Conservation (phyloP, 192 early-diverging fungal genomes). For the Backusella morwellensis region DNA sequence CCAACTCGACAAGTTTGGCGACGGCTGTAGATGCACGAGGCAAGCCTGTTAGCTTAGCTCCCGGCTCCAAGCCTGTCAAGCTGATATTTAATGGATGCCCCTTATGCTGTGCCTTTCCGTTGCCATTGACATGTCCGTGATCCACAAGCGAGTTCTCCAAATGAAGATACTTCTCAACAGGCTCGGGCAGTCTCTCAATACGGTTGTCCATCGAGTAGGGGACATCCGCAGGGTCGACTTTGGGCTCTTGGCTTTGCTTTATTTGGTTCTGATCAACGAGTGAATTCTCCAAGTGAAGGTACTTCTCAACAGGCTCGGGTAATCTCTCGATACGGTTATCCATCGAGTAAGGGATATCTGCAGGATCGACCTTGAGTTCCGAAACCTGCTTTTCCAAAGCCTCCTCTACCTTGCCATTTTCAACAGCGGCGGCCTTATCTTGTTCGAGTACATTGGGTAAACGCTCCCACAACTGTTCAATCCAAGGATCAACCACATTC, state of each 20-base stretch:
- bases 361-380: slow-evolving; percentile 12
- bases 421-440: not conserved
- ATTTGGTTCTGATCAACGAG: not conserved
- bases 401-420: not conserved
- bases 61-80: slow-evolving; percentile 43
- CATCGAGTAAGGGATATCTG: slow-evolving; percentile 7
- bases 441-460: slow-evolving; percentile 49
- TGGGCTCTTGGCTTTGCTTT: not conserved
- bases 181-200: slow-evolving; percentile 6
- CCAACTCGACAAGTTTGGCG: slow-evolving; percentile 38
- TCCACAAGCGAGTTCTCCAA: slow-evolving; percentile 15
- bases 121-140: not conserved
- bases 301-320: slow-evolving; percentile 21
- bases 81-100: slow-evolving; percentile 43
- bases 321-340: not conserved
- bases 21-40: slow-evolving; percentile 50
- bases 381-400: slow-evolving; percentile 11
- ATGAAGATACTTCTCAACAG: slow-evolving; percentile 14
- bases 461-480: slow-evolving; percentile 75
- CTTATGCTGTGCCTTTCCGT: not conserved
- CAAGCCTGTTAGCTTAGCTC: slow-evolving; percentile 53
- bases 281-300: slow-evolving; percentile 15
- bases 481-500: slow-evolving; percentile 89
- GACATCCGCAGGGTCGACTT: slow-evolving; percentile 1
- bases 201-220: slow-evolving; percentile 14